phyloP scores from a whole-genome alignment of 2,329 filamentous ascomycete genomes.

The Fusarium tricinctum region DNA sequence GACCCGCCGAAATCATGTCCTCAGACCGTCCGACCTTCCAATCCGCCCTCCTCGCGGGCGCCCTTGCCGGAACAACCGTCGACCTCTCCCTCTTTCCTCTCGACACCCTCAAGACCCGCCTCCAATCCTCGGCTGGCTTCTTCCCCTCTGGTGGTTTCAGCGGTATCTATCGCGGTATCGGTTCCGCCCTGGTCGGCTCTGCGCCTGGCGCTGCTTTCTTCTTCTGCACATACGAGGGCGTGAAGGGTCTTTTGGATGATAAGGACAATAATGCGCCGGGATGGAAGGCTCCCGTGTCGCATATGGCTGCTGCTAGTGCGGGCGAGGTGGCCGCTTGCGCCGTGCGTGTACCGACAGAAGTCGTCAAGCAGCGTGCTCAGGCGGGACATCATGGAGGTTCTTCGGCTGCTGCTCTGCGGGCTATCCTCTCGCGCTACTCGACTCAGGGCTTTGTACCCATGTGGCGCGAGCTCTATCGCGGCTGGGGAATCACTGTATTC shows the following conservation, averaged over 20 bases:
- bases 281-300: slow-evolving; percentile 61
- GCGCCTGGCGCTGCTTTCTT: slow-evolving; percentile 96
- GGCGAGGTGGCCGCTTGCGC: slow-evolving; percentile 95
- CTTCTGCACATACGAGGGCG: slow-evolving; percentile 92
- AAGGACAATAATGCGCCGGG: slow-evolving; percentile 41
- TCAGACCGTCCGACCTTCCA: slow-evolving; percentile 63
- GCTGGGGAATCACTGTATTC: slow-evolving; percentile 92
- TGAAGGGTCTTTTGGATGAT: slow-evolving; percentile 69
- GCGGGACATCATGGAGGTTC: slow-evolving; percentile 83
- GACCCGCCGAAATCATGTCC: slow-evolving; percentile 15
- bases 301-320: slow-evolving; percentile 87
- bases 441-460: slow-evolving; percentile 68
- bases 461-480: slow-evolving; percentile 88
- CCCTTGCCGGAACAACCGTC: slow-evolving; percentile 92
- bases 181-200: slow-evolving; percentile 88
- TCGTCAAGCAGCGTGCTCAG: slow-evolving; percentile 96
- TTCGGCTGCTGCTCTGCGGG: slow-evolving; percentile 74
- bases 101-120: slow-evolving; percentile 98
- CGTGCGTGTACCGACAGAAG: slow-evolving; percentile 93
- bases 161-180: slow-evolving; percentile 93
- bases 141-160: slow-evolving; percentile 87
- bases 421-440: slow-evolving; percentile 72
- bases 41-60: slow-evolving; percentile 81
- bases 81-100: slow-evolving; percentile 97
- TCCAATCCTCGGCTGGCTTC: slow-evolving; percentile 86